Evolutionary conservation across 306 rosid species (phyloP), one percentile per base, ranked within the genome.

Genomic region (Corylus avellana): DNA sequence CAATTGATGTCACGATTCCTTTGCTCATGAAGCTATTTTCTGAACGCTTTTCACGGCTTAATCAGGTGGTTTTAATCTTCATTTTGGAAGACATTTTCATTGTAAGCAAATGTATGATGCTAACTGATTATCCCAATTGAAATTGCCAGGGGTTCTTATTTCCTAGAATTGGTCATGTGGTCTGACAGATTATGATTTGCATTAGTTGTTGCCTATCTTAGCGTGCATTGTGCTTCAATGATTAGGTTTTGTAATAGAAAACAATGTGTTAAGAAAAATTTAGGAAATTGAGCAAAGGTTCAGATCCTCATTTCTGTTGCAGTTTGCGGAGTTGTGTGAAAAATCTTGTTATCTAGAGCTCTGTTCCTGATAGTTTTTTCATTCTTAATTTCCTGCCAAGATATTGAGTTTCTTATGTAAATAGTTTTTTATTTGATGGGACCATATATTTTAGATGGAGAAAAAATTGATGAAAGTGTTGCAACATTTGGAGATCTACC

Each of bases 1-100:
- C 97, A 54, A 79, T 87, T 82, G 92, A 91, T 79, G 86, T 83
- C 80, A 78, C 98, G 71, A 87, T 95, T 86, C 97, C 97, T 80
- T 87, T 95, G 27, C 97, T 95, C 81, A 72, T 35, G 35, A 74
- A 86, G 62, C 83, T 90, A 72, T 92, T 95, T 80, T 76, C 93
- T 25, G 95, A 92, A 73, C 87, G 91, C 77, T 85, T 85, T 82
- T 84, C 86, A 59, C 88, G 85, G 86, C 94, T 95, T 84, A 83
- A 79, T 82, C 92, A 91, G 98, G 98, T 95, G 62, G 72, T 57
- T 83, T 77, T 70, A 27, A 44, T 54, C 70, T 69, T 47, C 70
- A 81, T 64, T 67, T 69, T 69, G 25, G 67, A 78, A 78, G 75
- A 73, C 48, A 46, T 46, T 56, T 72, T 22, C 50, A 42, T 71